phyloP scores from a whole-genome alignment of 2,329 filamentous ascomycete species.

The Aspergillus udagawae region DNA sequence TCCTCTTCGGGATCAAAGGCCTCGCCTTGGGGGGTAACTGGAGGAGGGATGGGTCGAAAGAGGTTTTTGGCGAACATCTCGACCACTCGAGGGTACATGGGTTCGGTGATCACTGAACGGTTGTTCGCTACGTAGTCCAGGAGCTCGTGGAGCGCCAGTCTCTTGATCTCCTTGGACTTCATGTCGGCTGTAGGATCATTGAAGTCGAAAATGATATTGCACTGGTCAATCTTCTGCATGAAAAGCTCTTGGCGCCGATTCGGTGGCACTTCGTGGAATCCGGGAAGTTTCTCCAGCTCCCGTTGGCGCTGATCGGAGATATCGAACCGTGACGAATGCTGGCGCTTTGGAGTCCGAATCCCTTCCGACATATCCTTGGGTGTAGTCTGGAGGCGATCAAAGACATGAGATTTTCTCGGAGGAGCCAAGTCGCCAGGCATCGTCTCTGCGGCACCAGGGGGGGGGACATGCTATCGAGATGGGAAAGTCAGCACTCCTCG shows the following conservation, averaged over 20 bases:
- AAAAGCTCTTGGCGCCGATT: constrained; percentile 94
- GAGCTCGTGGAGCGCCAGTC: constrained; percentile 88
- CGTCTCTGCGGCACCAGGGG: constrained; percentile 88
- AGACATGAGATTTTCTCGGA: constrained; percentile 88
- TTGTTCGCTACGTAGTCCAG: constrained; percentile 99
- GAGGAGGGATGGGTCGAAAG: constrained; percentile 93
- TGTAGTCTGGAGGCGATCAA: constrained; percentile 84
- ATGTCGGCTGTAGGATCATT: constrained; percentile 97
- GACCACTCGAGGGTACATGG: constrained; percentile 97
- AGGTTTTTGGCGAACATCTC: constrained; percentile 99
- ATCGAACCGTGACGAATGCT: constrained; percentile 96
- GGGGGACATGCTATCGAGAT: constrained; percentile 70
- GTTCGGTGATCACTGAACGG: constrained; percentile 94
- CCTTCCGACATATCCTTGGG: constrained; percentile 97
- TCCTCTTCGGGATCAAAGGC: constrained; percentile 98
- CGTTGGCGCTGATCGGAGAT: constrained; percentile 85
- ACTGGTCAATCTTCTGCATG: constrained; percentile 99
- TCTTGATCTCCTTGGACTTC: constrained; percentile 99
- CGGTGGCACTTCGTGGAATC: constrained; percentile 95
- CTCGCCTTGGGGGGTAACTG: constrained; percentile 95
- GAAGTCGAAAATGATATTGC: constrained; percentile 99
- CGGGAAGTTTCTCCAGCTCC: constrained; percentile 93
- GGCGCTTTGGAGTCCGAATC: constrained; percentile 88
- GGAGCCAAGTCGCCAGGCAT: constrained; percentile 97
- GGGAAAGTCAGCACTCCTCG: background rate